Percentiles rank a stretch among this genome's conserved stretches.
Conservation (phyloP, 192 early-diverging fungal species). For the Coemansia sp. region DNA sequence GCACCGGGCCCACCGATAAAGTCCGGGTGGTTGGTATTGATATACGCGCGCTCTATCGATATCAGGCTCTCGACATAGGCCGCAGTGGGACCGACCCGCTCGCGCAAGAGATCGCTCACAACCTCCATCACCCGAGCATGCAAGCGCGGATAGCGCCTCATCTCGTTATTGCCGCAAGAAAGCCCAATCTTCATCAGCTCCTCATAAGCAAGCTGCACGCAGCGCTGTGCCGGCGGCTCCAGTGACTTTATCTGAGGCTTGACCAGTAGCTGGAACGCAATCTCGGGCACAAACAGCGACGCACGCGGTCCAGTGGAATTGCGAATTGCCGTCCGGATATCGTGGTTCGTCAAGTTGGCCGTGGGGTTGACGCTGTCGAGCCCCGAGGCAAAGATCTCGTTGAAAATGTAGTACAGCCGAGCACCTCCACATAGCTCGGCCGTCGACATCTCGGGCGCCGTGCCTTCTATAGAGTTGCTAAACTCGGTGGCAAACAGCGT, state of each 20-base stretch:
- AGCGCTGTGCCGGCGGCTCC: constrained; percentile 76
- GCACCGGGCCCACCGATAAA: constrained; percentile 63
- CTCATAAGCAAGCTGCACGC: constrained; percentile 83
- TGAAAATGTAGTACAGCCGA: constrained; percentile 83
- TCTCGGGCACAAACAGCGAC: constrained; percentile 83
- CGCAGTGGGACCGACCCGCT: constrained; percentile 73
- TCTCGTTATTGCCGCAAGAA: constrained; percentile 75
- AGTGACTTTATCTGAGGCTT: constrained; percentile 79
- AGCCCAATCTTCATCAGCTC: constrained; percentile 83
- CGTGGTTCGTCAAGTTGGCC: constrained; percentile 68
- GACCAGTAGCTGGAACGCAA: constrained; percentile 83
- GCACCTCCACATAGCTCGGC: constrained; percentile 82
- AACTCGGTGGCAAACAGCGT: constrained; percentile 81
- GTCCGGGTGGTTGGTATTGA: constrained; percentile 87
- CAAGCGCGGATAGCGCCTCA: constrained; percentile 76
- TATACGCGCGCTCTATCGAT: constrained; percentile 80
- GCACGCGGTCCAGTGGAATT: constrained; percentile 82
- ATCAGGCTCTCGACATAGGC: constrained; percentile 81
- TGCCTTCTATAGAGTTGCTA: constrained; percentile 79
- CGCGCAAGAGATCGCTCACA: constrained; percentile 76
- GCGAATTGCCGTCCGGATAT: constrained; percentile 83
- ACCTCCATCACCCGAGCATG: constrained; percentile 76
- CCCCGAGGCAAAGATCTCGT: constrained; percentile 76
- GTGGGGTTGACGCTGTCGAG: constrained; percentile 75
- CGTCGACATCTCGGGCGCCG: constrained; percentile 69